Conservation (phyloP, 805 yeast genomes). For the Grigorovia jiainica region DNA sequence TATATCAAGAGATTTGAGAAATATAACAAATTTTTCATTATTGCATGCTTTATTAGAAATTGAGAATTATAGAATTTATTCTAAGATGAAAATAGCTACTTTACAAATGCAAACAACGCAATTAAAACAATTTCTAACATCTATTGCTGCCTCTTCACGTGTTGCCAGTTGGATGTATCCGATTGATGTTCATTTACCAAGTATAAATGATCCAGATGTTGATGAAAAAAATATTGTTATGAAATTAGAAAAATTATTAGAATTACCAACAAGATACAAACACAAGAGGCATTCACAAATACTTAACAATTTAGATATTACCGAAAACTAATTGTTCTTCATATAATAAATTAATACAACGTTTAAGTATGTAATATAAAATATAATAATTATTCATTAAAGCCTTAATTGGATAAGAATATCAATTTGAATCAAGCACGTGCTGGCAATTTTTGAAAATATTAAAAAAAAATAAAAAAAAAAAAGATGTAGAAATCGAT, state of each 20-base stretch:
- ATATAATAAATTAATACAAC: no score
- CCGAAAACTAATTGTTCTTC: no score
- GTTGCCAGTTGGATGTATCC: slow-evolving; percentile 20
- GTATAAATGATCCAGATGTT: slow-evolving; percentile 12
- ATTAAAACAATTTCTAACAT: slow-evolving; percentile 1
- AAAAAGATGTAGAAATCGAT: not conserved
- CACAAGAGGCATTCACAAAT: not conserved
- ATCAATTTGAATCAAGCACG: no score
- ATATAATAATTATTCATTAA: no score
- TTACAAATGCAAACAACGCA: slow-evolving; percentile 15
- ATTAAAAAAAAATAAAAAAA: not conserved
- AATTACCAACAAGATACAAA: slow-evolving; percentile 1
- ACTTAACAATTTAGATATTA: no score
- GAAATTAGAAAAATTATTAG: slow-evolving; percentile 10
- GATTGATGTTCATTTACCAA: slow-evolving; percentile 14
- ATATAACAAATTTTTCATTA: slow-evolving; percentile 17
- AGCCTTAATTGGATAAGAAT: no score
- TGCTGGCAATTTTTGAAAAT: no score
- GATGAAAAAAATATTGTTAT: slow-evolving; percentile 15
- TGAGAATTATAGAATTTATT: slow-evolving; percentile 23
- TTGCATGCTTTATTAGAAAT: slow-evolving; percentile 25
- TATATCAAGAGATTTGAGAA: slow-evolving; percentile 21
- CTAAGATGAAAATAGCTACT: slow-evolving; percentile 17
- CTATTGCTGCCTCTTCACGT: slow-evolving; percentile 1
- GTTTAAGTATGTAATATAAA: no score